phyloP scores from a whole-genome alignment of 805 yeast genomes.

The Yarrowia sp. region DNA sequence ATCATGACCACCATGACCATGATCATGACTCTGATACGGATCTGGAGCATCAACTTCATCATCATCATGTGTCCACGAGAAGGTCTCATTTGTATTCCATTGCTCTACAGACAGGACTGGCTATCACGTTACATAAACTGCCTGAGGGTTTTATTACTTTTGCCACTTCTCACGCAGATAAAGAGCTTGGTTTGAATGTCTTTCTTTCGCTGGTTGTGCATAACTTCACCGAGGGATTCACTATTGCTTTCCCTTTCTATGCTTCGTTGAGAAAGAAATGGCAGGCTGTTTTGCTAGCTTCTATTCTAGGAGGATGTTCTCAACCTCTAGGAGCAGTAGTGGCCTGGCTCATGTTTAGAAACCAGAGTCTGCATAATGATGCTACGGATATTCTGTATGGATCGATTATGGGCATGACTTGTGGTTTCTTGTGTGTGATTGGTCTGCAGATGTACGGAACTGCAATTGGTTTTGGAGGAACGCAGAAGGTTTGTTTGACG shows the following conservation, averaged over 20 bases:
- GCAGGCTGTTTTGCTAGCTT: conserved; percentile 63
- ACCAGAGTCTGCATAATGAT: conserved; percentile 40
- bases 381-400: conserved; percentile 52
- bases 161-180: conserved; percentile 67
- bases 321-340: conserved; percentile 87
- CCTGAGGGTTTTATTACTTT: conserved; percentile 94
- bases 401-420: conserved; percentile 63
- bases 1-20: conserved; percentile 27
- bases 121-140: conserved; percentile 81
- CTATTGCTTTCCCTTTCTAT: conserved; percentile 87
- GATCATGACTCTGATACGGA: conserved; percentile 36
- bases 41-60: conserved; percentile 49
- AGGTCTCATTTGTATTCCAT: conserved; percentile 75
- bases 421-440: conserved; percentile 81
- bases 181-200: conserved; percentile 70
- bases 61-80: conserved; percentile 77
- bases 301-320: conserved; percentile 73
- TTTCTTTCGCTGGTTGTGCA: conserved; percentile 84
- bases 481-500: conserved; percentile 54
- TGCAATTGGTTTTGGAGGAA: conserved; percentile 75
- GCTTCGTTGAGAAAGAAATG: conserved; percentile 63
- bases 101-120: conserved; percentile 86
- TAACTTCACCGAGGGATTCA: conserved; percentile 90
- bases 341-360: conserved; percentile 53
- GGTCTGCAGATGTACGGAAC: conserved; percentile 84